These are phyloP conservation scores for Sporothrix variecibatus DNA, from an alignment of 2,329 filamentous ascomycete species.

Conservation along the genomic window DNA sequence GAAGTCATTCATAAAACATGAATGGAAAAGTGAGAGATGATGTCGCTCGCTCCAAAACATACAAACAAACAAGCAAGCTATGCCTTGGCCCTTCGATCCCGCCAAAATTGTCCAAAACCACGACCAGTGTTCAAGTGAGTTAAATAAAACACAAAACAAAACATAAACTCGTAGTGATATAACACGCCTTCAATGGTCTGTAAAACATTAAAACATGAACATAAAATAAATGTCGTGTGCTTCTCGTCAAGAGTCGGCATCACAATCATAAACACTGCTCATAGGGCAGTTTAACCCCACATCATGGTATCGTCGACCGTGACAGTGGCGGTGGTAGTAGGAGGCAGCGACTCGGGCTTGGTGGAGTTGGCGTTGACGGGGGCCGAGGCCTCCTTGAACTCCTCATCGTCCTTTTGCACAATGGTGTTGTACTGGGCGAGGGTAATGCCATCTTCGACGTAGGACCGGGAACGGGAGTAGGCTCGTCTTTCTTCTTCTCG, in stretches of 20 bases:
- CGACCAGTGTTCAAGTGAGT: not conserved
- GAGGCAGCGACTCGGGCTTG: not conserved
- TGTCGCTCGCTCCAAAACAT: not conserved
- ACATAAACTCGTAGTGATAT: not conserved
- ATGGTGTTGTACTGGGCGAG: constrained; percentile 34
- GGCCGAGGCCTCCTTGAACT: constrained; percentile 38
- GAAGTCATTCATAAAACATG: not conserved
- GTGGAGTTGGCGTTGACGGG: constrained; percentile 23
- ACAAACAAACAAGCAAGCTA: not conserved
- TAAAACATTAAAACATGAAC: not conserved
- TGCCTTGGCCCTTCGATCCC: not conserved
- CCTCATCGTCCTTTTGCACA: constrained; percentile 37
- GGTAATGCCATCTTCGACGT: constrained; percentile 25
- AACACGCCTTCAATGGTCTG: not conserved
- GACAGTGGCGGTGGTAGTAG: not conserved
- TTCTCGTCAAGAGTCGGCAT: not conserved
- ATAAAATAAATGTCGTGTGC: not conserved
- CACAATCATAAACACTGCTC: not conserved
- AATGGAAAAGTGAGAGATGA: not conserved
- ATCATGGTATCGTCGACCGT: constrained; percentile 21
- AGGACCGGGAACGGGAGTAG: not conserved
- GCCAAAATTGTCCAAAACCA: not conserved
- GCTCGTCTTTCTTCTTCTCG: constrained; percentile 8
- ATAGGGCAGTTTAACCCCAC: constrained; percentile 16
- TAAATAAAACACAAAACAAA: not conserved